Base-by-base conservation (phyloP, 2,329 filamentous ascomycete species). In the Dryadomyces quercus-mongolicae region DNA sequence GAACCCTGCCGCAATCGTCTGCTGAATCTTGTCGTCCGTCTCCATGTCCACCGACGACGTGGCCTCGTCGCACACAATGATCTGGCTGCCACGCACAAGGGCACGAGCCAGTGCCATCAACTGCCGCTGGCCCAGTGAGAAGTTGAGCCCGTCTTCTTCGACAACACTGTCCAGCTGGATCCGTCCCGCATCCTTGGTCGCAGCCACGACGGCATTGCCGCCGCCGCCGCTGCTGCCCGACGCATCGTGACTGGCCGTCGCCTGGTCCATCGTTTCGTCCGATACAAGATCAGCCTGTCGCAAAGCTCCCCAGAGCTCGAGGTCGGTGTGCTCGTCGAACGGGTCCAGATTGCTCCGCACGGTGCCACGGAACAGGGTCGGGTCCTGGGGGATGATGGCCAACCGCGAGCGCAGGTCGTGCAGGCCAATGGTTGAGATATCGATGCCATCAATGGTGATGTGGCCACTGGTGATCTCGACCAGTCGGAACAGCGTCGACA, bases 51-150 rank as follows among this genome's bases (percentile, higher is more conserved):
- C 91, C 0, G 82, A 87, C 1, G 85, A 89, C 0, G 93, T 98
- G 1, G 93, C 93, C 69, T 98, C 93, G 72, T 98, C 93, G 68
- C 92, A 96, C 51, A 98, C 85, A 62, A 97, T 96, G 69, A 97
- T 96, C 62, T 86, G 88, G 0, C 85, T 86, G 46, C 85, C 82
- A 42, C 92, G 84, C 5, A 97, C 92, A 2, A 98, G 80, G 0
- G 93, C 93, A 1, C 93, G 84, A 0, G 91, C 91, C 1, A 98
- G 77, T 1, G 93, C 93, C 86, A 97, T 95, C 50, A 97, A 80
- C 69, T 97, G 93, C 3, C 93, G 82, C 71, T 97, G 92, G 7
- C 92, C 92, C 10, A 97, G 83, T 0, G 89, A 95, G 74, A 95
- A 96, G 70, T 97, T 97, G 57, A 95, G 77, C 0, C 93, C 93